Evolutionary conservation across 2,329 filamentous ascomycete genomes (phyloP), one percentile per base, ranked within the genome.

Genomic region (Chaetomium strumarium): DNA sequence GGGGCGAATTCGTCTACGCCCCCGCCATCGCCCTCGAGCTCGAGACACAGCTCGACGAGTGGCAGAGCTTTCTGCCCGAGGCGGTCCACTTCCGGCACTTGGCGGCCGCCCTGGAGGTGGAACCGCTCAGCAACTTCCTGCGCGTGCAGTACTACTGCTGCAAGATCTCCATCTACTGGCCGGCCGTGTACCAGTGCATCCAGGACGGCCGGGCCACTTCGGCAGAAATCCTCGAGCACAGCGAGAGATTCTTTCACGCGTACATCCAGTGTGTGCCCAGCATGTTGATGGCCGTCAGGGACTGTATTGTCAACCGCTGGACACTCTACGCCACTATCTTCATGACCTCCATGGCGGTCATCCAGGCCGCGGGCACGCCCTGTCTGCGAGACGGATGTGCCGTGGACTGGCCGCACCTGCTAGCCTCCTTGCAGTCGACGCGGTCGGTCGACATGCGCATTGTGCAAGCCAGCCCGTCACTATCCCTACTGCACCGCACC

Each of bases 221-320:
- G 33, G 29, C 44, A 37, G 17, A 46, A 33, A 46, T 46, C n/a
- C 44, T 46, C 44, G 44, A 46, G 34, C 44, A 46, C 44, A 38
- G 44, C 34, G 44, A 38, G 44, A 46, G 44, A 17, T 46, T 46
- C 34, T 46, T 46, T 17, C 33, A 38, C 44, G 34, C 44, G 14
- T 46, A 46, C 19, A 46, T 46, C 3, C 44, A 46, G 33, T 46
- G 17, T 2, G 38, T 46, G 16, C 44, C 44, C 33, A 46, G 44
- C 31, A n/a, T 46, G 33, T 38, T 46, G 20, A 38, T 17, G 44
- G 44, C 44, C 17, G 44, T 46, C 44, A 33, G 44, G 33, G 34
- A 46, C 44, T 46, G 44, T 34, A 46, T 46, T 33, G 33, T 38
- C 44, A 46, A 46, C 44, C 44, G 44, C 44, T 46, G 44, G 44